Percentiles rank a stretch among this genome's conserved stretches.
Evolutionary conservation across 768 basidiomycete genomes (phyloP).

Genomic region (Kwoniella heveanensis): DNA sequence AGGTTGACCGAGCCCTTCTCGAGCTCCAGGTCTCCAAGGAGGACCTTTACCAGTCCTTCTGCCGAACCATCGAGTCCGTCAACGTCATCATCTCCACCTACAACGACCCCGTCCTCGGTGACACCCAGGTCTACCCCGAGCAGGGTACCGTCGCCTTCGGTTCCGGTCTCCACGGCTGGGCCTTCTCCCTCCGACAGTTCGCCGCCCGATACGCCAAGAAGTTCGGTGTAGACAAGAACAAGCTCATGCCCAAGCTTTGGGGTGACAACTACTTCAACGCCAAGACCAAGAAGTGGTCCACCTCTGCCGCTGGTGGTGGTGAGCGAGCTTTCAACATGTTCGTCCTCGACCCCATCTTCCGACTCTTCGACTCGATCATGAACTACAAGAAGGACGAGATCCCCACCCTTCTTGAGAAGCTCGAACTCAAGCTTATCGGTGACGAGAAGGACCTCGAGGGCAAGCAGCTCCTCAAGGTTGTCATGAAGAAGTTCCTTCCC

Average conservation of each 20-base stretch:
- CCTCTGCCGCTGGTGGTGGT: slow-evolving; percentile 76
- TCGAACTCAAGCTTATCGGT: slow-evolving; percentile 81
- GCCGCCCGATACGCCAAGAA: slow-evolving; percentile 92
- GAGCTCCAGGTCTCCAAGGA: slow-evolving; percentile 98
- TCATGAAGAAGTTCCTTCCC: slow-evolving; percentile 99
- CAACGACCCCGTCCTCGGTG: slow-evolving; percentile 88
- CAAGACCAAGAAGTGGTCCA: slow-evolving; percentile 92
- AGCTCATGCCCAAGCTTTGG: slow-evolving; percentile 98
- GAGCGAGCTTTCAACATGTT: slow-evolving; percentile 98
- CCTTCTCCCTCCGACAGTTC: slow-evolving; percentile 97
- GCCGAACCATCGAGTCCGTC: slow-evolving; percentile 92
- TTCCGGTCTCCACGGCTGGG: slow-evolving; percentile 99
- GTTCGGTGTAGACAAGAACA: slow-evolving; percentile 97
- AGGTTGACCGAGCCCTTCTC: slow-evolving; percentile 98
- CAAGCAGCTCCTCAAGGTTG: slow-evolving; percentile 90
- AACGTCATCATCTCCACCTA: slow-evolving; percentile 99
- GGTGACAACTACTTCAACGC: slow-evolving; percentile 99
- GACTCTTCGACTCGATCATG: slow-evolving; percentile 97
- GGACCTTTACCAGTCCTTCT: slow-evolving; percentile 95
- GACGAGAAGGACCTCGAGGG: slow-evolving; percentile 94
- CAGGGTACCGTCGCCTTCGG: slow-evolving; percentile 97
- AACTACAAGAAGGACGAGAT: slow-evolving; percentile 96
- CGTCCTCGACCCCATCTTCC: slow-evolving; percentile 98
- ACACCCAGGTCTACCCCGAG: slow-evolving; percentile 98
- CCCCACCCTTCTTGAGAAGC: slow-evolving; percentile 85